phyloP scores from a whole-genome alignment of 768 basidiomycete species.

The Lactifluus volemus region DNA sequence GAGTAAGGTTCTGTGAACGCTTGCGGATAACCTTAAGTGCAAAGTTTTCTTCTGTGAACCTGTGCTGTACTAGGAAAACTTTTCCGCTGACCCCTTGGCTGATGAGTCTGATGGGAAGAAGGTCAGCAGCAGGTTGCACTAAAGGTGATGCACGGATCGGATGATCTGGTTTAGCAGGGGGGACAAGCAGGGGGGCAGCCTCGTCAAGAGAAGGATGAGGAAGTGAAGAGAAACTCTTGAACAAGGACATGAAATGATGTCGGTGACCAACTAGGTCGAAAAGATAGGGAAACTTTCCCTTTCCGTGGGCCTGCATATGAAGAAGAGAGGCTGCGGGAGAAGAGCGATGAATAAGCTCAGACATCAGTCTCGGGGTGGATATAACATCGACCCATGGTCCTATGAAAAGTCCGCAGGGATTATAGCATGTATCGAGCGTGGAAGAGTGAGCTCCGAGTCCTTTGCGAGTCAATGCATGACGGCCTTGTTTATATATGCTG shows the following conservation, averaged over 20 bases:
- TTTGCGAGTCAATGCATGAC: neutral
- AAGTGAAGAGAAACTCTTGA: neutral
- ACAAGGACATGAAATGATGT: neutral
- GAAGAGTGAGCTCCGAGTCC: neutral
- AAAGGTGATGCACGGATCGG: neutral
- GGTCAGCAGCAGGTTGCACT: constrained; percentile 7
- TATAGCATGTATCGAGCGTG: neutral
- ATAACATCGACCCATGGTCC: neutral
- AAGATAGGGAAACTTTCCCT: neutral
- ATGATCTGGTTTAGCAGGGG: neutral
- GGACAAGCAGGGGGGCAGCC: constrained; percentile 1
- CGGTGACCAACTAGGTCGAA: neutral
- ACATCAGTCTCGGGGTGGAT: neutral
- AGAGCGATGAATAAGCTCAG: neutral
- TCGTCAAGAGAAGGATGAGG: constrained; percentile 4
- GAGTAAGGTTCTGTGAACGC: constrained; percentile 1
- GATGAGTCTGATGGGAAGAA: constrained; percentile 11
- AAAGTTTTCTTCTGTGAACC: neutral
- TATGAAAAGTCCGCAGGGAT: neutral
- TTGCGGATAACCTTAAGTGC: constrained; percentile 18
- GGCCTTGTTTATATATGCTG: neutral
- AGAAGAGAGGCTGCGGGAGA: neutral
- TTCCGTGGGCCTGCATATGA: neutral
- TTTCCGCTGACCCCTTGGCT: constrained; percentile 16
- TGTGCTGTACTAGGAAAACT: constrained; percentile 16